phyloP scores from a whole-genome alignment of 768 basidiomycete species.

The Suillus ampliporus region DNA sequence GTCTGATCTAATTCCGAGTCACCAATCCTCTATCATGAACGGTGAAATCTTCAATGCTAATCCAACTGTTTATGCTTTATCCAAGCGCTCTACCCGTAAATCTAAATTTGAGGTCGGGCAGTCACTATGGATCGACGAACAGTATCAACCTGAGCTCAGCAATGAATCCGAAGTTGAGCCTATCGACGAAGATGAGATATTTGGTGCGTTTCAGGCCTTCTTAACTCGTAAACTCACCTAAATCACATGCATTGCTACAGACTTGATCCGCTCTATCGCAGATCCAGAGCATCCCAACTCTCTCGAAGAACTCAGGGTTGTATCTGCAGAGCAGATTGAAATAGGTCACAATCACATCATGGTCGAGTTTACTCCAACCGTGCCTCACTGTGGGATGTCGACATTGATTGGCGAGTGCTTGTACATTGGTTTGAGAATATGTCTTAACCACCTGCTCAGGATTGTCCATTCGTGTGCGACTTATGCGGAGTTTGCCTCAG shows the following conservation, averaged over 20 bases:
- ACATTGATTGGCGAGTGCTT: slow-evolving; percentile 82
- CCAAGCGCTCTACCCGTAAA: slow-evolving; percentile 52
- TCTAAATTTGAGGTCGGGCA: slow-evolving; percentile 45
- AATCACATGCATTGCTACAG: slow-evolving; percentile 45
- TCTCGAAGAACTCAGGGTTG: slow-evolving; percentile 94
- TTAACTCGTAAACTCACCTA: slow-evolving; percentile 9
- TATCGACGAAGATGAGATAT: slow-evolving; percentile 93
- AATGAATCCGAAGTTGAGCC: slow-evolving; percentile 53
- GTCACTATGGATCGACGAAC: slow-evolving; percentile 68
- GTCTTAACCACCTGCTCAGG: slow-evolving; percentile 51
- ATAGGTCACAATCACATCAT: slow-evolving; percentile 67
- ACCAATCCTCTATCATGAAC: slow-evolving; percentile 44
- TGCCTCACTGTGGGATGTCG: slow-evolving; percentile 97
- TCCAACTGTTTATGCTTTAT: slow-evolving; percentile 74
- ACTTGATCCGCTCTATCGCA: slow-evolving; percentile 88
- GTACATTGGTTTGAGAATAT: background rate
- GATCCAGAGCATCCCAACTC: slow-evolving; percentile 96
- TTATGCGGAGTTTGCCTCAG: slow-evolving; percentile 86
- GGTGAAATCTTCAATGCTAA: slow-evolving; percentile 86
- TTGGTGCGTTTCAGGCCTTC: slow-evolving; percentile 56
- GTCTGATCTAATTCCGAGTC: slow-evolving; percentile 14
- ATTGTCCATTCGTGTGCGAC: slow-evolving; percentile 92
- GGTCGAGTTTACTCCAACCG: slow-evolving; percentile 96
- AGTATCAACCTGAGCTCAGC: slow-evolving; percentile 43
- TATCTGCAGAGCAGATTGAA: slow-evolving; percentile 85